phyloP scores from a whole-genome alignment of 495 filamentous ascomycete species.

The Glarea lozoyensis region DNA sequence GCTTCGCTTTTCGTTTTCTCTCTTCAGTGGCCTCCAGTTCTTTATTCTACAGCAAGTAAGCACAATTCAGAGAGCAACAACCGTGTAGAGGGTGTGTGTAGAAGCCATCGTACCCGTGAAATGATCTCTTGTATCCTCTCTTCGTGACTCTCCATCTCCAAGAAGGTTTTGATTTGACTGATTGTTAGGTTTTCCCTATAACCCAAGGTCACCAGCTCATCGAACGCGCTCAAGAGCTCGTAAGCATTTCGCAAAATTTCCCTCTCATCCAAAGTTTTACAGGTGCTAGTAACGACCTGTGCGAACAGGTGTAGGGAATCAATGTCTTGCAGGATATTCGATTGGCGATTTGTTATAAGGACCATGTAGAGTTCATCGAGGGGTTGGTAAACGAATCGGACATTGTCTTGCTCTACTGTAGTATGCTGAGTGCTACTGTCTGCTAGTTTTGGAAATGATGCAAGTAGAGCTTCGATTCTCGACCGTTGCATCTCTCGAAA shows the following conservation, averaged over 20 bases:
- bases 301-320: constrained; percentile 95
- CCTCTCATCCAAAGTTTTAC: constrained; percentile 89
- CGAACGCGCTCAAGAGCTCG: constrained; percentile 90
- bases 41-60: constrained; percentile 62
- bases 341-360: constrained; percentile 97
- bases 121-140: constrained; percentile 98
- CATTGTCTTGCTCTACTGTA: constrained; percentile 97
- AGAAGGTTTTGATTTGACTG: constrained; percentile 93
- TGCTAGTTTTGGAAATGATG: constrained; percentile 93
- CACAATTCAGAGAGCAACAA: constrained; percentile 22
- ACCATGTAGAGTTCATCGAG: constrained; percentile 99
- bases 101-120: constrained; percentile 54
- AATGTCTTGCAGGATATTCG: constrained; percentile 98
- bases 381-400: constrained; percentile 98
- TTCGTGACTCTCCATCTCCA: constrained; percentile 99
- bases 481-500: constrained; percentile 95
- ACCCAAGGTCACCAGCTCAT: constrained; percentile 89
- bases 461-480: constrained; percentile 89
- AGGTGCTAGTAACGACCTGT: constrained; percentile 91
- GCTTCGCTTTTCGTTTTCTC: constrained; percentile 91
- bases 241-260: constrained; percentile 93
- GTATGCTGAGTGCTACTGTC: constrained; percentile 94
- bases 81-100: no score
- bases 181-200: constrained; percentile 94
- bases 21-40: constrained; percentile 96